Base-by-base conservation (phyloP, 2,329 filamentous ascomycete genomes). In the Alternaria sp. region DNA sequence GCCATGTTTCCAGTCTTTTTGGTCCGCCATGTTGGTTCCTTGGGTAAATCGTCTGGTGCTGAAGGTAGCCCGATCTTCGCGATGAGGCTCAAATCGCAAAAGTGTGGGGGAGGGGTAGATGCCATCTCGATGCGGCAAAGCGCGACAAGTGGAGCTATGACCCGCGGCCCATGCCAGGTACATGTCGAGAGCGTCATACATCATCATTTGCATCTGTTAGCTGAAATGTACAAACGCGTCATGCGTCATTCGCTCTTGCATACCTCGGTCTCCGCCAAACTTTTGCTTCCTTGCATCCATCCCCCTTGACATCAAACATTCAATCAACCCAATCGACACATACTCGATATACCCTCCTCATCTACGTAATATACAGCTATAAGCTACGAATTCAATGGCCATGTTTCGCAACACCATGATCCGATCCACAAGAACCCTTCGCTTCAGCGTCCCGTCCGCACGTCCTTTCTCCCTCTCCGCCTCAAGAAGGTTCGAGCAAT, bases 121-220 rank as follows among this genome's bases (percentile, higher is more conserved):
- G 18, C 14, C 39, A 48, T 38, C 39, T 39, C 8, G 1, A 51
- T 47, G 14, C 28, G 52, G 62, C 32, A 49, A 59, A 43, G 60
- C 43, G 65, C 16, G 24, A 20, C 26, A 4, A 34, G 18, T 34
- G 24, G 38, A 47, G 60, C 54, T 54, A 46, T 60, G 57, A 68
- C 65, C 62, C 65, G 67, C 48, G 52, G 54, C 46, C 59, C 54
- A 44, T 24, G 20, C 42, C 46, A 52, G 53, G 47, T 56, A 49
- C 63, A 43, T 26, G 32, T 59, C 51, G 43, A 56, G 20, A 47
- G 62, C 69, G 69, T 71, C 69, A 71, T 70, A 66, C 57, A 68
- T 66, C 62, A 67, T 20, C 36, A 39, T 39, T 5, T 39, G 36
- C 34, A n/a, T 68, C 43, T 54, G 34, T 24, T 43, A 47, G 34